These are phyloP conservation scores for Fraxinus angustifolia DNA, from an alignment of 305 asterid species.

Conservation along the genomic window DNA sequence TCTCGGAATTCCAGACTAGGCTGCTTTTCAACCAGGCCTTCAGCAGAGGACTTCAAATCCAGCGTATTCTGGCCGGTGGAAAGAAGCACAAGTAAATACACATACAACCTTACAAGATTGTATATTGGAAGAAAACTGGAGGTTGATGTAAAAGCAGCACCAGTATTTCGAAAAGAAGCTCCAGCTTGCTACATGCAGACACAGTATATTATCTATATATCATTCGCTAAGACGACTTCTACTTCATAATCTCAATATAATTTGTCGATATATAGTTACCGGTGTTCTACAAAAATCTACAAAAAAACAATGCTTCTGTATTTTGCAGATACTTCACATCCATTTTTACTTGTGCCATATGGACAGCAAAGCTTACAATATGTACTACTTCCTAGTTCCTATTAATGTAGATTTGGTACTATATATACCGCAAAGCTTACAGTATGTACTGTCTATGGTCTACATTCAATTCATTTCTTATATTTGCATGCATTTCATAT, in stretches of 20 bases:
- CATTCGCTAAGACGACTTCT: not conserved
- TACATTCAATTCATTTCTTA: not conserved
- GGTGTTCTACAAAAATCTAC: not conserved
- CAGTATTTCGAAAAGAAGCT: not conserved
- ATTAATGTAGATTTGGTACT: not conserved
- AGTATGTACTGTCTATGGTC: not conserved
- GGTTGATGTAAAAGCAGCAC: not conserved
- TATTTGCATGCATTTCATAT: not conserved
- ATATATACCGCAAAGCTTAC: not conserved
- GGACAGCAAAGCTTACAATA: not conserved
- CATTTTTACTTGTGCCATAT: not conserved
- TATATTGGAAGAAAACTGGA: not conserved
- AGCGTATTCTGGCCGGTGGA: conserved; percentile 58
- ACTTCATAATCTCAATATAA: not conserved
- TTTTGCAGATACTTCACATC: not conserved
- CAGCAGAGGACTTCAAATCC: conserved; percentile 72
- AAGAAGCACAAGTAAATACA: conserved; percentile 45
- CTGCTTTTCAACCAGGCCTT: conserved; percentile 72
- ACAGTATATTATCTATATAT: not conserved
- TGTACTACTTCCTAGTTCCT: not conserved
- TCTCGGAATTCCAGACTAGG: conserved; percentile 60
- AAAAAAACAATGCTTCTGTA: not conserved
- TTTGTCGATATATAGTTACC: not conserved
- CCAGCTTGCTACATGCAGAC: not conserved
- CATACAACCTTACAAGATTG: not conserved